These are phyloP conservation scores for Purpureocillium takamizusanense DNA, from an alignment of 2,329 filamentous ascomycete genomes.

Conservation along the genomic window DNA sequence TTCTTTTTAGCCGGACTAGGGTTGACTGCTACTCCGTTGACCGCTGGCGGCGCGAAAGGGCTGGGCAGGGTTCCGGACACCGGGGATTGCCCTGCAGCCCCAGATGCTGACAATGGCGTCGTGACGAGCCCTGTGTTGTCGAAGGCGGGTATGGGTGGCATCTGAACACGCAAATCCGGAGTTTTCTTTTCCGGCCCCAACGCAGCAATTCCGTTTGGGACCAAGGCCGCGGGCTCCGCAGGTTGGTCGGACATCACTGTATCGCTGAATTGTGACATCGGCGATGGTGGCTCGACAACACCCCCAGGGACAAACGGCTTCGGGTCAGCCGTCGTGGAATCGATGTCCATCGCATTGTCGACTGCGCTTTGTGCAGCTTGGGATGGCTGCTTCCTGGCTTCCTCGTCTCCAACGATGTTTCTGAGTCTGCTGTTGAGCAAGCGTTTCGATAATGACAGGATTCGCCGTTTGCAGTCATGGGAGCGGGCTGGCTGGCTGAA, in stretches of 20 bases:
- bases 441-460: conserved; percentile 45
- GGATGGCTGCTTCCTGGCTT: conserved; percentile 18
- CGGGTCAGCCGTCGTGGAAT: conserved; percentile 24
- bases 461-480: conserved; percentile 33
- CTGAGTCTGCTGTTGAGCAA: conserved; percentile 40
- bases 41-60: conserved; percentile 30
- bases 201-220: conserved; percentile 2
- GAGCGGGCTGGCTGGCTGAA: conserved; percentile 30
- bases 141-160: conserved; percentile 47
- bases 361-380: conserved; percentile 13
- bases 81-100: conserved; percentile 39
- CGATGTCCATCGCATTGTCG: conserved; percentile 29
- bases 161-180: conserved; percentile 42
- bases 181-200: conserved; percentile 20
- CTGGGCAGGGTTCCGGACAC: conserved; percentile 30
- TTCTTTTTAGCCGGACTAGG: conserved; percentile 60
- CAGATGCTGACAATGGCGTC: conserved; percentile 38
- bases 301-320: conserved; percentile 12
- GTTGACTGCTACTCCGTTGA: conserved; percentile 35
- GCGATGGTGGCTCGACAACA: conserved; percentile 12
- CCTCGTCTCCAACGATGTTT: conserved; percentile 29
- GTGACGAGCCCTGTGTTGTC: conserved; percentile 27
- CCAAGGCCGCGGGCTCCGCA: conserved; percentile 6
- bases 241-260: conserved; percentile 21
- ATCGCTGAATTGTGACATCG: conserved; percentile 14